Evolutionary conservation across 2,329 filamentous ascomycete species (phyloP).

Genomic region (Sporothrix luriei): DNA sequence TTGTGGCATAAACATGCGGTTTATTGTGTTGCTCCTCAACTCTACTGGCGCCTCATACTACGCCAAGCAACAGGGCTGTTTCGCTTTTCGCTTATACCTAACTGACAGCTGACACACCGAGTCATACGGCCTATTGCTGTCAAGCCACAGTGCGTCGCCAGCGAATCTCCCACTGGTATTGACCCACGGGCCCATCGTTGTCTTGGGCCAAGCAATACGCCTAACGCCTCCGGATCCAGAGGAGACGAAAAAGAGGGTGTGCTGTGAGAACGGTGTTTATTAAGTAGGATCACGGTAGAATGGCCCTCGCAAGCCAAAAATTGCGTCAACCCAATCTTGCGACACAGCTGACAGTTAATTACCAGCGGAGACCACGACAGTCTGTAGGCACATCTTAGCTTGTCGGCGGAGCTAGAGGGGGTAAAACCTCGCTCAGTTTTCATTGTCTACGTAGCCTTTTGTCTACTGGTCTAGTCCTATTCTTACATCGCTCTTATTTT

Average conservation of each 20-base stretch:
- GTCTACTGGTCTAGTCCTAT: not conserved
- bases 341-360: too few species aligned
- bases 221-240: not conserved
- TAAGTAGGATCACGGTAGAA: conserved; percentile 2
- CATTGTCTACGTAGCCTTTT: conserved; percentile 16
- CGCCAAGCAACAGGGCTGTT: too few species aligned
- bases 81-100: too few species aligned
- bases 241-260: not conserved
- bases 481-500: conserved; percentile 16
- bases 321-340: conserved; percentile 14
- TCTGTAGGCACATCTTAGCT: conserved; percentile 21
- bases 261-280: not conserved
- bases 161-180: conserved; percentile 25
- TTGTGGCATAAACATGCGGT: too few species aligned
- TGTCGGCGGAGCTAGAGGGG: conserved; percentile 16
- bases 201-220: conserved; percentile 19
- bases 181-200: conserved; percentile 22
- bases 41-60: too few species aligned
- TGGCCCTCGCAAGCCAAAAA: conserved; percentile 1
- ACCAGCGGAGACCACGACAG: conserved; percentile 7
- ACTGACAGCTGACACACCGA: not conserved
- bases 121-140: conserved; percentile 6
- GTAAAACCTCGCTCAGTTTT: conserved; percentile 14
- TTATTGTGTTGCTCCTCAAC: too few species aligned
- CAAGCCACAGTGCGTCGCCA: conserved; percentile 17